phyloP scores from a whole-genome alignment of 352 stramenopile species.

The Phytopythium aichiense region DNA sequence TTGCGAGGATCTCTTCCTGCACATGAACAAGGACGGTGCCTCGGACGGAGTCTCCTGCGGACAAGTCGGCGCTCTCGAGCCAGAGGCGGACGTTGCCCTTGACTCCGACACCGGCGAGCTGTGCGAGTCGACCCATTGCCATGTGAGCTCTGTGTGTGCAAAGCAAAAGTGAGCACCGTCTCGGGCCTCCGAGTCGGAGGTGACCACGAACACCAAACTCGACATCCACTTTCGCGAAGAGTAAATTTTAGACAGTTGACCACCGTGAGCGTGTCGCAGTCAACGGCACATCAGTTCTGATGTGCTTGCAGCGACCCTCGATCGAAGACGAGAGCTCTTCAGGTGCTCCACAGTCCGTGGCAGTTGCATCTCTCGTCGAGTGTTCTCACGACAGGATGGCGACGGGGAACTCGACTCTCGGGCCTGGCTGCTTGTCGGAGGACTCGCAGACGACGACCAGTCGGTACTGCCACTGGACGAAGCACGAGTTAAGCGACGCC shows the following conservation, averaged over 20 bases:
- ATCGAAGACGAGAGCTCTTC: too few relatives aligned
- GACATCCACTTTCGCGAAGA: not conserved
- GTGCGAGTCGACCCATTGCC: conserved; percentile 16
- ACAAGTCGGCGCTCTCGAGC: conserved; percentile 19
- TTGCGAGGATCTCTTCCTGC: conserved; percentile 16
- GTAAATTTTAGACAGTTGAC: conserved; percentile 1
- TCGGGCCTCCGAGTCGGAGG: too few relatives aligned
- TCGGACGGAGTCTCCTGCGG: conserved; percentile 18
- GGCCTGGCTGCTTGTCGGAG: not conserved
- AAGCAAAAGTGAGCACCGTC: not conserved
- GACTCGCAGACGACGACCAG: not conserved
- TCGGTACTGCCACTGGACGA: conserved; percentile 7
- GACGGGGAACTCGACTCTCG: conserved; percentile 2
- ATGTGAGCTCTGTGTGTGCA: not conserved
- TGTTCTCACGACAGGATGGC: not conserved
- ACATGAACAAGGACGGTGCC: conserved; percentile 23
- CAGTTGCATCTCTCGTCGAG: not conserved
- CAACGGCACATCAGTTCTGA: not conserved
- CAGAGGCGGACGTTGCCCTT: conserved; percentile 19
- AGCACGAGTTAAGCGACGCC: conserved; percentile 7
- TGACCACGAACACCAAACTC: not conserved
- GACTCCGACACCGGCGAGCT: conserved; percentile 15
- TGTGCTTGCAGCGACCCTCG: not conserved
- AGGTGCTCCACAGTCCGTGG: not conserved
- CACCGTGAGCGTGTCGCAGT: not conserved